Conservation (phyloP, 345 rosid species). For the Nephelium lappaceum region DNA sequence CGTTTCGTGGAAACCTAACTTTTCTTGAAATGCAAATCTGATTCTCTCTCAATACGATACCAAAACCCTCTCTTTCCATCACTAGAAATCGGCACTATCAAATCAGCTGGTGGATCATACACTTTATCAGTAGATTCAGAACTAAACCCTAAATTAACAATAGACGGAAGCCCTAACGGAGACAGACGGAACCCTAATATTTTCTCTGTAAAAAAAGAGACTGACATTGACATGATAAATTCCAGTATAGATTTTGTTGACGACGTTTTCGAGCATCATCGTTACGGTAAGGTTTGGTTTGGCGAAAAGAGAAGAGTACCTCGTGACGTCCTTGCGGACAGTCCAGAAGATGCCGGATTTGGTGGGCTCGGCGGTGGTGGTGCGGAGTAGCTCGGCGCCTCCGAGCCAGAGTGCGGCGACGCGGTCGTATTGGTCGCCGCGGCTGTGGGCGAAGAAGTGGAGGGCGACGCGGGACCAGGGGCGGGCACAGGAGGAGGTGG, state of each 20-base stretch:
- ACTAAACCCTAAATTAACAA: slow-evolving; percentile 18
- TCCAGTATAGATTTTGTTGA: slow-evolving; percentile 71
- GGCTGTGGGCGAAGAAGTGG: slow-evolving; percentile 49
- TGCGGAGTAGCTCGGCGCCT: slow-evolving; percentile 82
- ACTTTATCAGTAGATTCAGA: background rate
- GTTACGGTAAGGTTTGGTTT: slow-evolving; percentile 47
- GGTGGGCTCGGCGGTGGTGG: slow-evolving; percentile 87
- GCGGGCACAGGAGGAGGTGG: slow-evolving; percentile 53
- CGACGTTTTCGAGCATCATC: slow-evolving; percentile 90
- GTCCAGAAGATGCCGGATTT: slow-evolving; percentile 71
- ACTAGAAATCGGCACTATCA: slow-evolving; percentile 59
- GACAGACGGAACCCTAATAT: slow-evolving; percentile 22
- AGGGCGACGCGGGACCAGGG: slow-evolving; percentile 75
- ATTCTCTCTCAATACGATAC: slow-evolving; percentile 58
- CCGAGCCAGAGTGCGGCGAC: slow-evolving; percentile 83
- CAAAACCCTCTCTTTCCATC: slow-evolving; percentile 54
- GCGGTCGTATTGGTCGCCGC: slow-evolving; percentile 79
- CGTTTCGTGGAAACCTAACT: slow-evolving; percentile 62
- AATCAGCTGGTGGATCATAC: slow-evolving; percentile 61
- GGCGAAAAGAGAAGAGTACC: slow-evolving; percentile 64
- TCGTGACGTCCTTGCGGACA: slow-evolving; percentile 74
- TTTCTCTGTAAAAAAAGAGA: slow-evolving; percentile 54
- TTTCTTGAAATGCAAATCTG: slow-evolving; percentile 45
- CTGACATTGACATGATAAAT: slow-evolving; percentile 66
- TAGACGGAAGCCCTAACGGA: slow-evolving; percentile 22